phyloP scores from a whole-genome alignment of 2,329 filamentous ascomycete species.

The Sporothrix dimorphospora region DNA sequence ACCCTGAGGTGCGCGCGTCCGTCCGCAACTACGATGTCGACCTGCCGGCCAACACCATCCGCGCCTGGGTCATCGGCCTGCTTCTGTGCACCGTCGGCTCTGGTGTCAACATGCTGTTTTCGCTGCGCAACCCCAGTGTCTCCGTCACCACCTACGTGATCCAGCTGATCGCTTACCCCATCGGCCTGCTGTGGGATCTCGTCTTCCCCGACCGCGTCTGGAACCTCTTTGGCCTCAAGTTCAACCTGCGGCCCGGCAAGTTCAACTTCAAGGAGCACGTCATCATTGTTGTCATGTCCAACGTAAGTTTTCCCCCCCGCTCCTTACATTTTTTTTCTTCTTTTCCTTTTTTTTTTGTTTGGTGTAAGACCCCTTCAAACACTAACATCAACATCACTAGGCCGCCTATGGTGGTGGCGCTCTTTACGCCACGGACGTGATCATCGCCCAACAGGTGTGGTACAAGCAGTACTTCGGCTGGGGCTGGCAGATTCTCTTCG shows the following conservation, averaged over 20 bases:
- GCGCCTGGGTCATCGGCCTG: slow-evolving; percentile 62
- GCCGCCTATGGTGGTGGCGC: slow-evolving; percentile 61
- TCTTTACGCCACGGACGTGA: slow-evolving; percentile 59
- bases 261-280: slow-evolving; percentile 67
- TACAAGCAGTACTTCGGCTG: slow-evolving; percentile 58
- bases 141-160: slow-evolving; percentile 64
- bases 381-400: no score
- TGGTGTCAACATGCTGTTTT: slow-evolving; percentile 62
- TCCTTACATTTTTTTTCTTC: not conserved
- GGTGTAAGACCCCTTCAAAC: no score
- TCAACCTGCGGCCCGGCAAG: slow-evolving; percentile 59
- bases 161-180: slow-evolving; percentile 64
- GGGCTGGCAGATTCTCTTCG: slow-evolving; percentile 62
- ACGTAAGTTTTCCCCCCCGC: slow-evolving; percentile 52
- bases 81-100: slow-evolving; percentile 62
- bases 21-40: slow-evolving; percentile 40
- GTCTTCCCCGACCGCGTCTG: slow-evolving; percentile 57
- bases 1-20: slow-evolving; percentile 58
- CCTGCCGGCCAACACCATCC: slow-evolving; percentile 65
- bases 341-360: not conserved
- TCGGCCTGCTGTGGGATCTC: slow-evolving; percentile 58
- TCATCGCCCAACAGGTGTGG: slow-evolving; percentile 55
- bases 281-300: slow-evolving; percentile 66
- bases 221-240: slow-evolving; percentile 56
- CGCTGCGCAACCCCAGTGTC: slow-evolving; percentile 61